These are phyloP conservation scores for Paraphaeosphaeria minitans DNA, from an alignment of 2,329 filamentous ascomycete genomes.

Conservation along the genomic window DNA sequence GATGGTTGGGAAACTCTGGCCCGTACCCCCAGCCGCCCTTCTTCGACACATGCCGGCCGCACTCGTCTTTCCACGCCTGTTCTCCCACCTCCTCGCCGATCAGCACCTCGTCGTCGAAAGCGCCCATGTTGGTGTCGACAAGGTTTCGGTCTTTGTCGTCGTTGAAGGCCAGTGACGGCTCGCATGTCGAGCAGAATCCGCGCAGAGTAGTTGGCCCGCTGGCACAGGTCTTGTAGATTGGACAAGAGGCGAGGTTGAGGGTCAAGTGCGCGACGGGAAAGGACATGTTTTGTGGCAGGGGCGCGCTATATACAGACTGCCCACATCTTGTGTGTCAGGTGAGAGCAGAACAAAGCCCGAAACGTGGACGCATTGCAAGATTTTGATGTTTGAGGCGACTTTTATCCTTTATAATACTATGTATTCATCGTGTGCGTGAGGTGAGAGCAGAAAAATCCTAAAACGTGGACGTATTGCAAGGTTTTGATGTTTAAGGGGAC, in stretches of 20 bases:
- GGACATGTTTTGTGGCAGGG: slow-evolving; percentile 28
- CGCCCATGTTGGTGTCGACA: slow-evolving; percentile 31
- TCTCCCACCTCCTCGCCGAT: slow-evolving; percentile 25
- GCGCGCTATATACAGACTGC: slow-evolving; percentile 11
- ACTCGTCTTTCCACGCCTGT: slow-evolving; percentile 29
- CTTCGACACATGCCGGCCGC: slow-evolving; percentile 26
- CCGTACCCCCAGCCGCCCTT: slow-evolving; percentile 27
- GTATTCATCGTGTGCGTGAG: no score
- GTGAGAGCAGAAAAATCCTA: no score
- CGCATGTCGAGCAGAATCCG: slow-evolving; percentile 33
- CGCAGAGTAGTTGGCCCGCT: slow-evolving; percentile 21
- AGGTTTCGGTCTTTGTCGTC: slow-evolving; percentile 15
- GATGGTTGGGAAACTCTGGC: slow-evolving; percentile 22
- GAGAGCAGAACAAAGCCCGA: no score
- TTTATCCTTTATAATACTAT: no score
- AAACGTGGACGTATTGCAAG: no score
- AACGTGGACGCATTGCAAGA: no score
- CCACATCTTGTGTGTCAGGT: no score
- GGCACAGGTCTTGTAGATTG: slow-evolving; percentile 28
- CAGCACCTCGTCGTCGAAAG: slow-evolving; percentile 34
- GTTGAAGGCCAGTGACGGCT: slow-evolving; percentile 26
- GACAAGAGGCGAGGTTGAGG: slow-evolving; percentile 19
- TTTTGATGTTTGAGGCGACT: no score
- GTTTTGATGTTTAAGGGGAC: no score
- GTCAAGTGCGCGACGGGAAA: slow-evolving; percentile 22